These are phyloP conservation scores for Fistulifera solaris DNA, from an alignment of 108 stramenopile species.

Conservation along the genomic window DNA sequence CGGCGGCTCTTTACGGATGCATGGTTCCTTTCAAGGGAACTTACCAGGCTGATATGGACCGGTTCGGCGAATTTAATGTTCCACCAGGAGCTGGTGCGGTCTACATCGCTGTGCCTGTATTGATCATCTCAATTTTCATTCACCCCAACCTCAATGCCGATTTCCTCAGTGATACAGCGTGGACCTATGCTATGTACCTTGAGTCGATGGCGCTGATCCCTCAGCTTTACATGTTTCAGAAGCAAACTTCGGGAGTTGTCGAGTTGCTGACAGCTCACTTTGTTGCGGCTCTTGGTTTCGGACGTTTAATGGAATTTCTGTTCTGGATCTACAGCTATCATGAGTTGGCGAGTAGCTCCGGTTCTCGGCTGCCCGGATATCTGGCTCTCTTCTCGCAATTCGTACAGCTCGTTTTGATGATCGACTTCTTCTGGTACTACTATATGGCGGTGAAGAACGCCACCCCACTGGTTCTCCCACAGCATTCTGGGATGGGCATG, in stretches of 20 bases:
- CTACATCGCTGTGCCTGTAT: slow-evolving; percentile 80
- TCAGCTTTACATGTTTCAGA: slow-evolving; percentile 99
- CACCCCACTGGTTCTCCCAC: slow-evolving; percentile 80
- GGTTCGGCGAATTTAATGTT: slow-evolving; percentile 88
- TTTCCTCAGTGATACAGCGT: slow-evolving; percentile 91
- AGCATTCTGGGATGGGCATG: slow-evolving; percentile 69
- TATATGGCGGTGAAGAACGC: slow-evolving; percentile 84
- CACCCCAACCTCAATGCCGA: slow-evolving; percentile 93
- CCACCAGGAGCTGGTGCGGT: slow-evolving; percentile 74
- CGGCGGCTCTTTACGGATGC: slow-evolving; percentile 65
- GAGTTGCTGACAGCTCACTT: slow-evolving; percentile 88
- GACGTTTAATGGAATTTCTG: slow-evolving; percentile 90
- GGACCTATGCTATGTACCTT: slow-evolving; percentile 98
- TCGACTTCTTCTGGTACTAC: slow-evolving; percentile 98
- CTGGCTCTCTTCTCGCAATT: slow-evolving; percentile 94
- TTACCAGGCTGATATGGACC: slow-evolving; percentile 83
- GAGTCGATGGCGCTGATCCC: slow-evolving; percentile 93
- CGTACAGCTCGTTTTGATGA: slow-evolving; percentile 93
- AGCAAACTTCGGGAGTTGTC: slow-evolving; percentile 70
- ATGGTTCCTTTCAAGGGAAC: slow-evolving; percentile 75
- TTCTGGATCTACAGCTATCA: slow-evolving; percentile 98
- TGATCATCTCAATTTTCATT: slow-evolving; percentile 76
- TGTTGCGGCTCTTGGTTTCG: slow-evolving; percentile 88
- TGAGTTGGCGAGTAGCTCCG: slow-evolving; percentile 86
- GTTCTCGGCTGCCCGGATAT: slow-evolving; percentile 88